Base-by-base conservation (phyloP, 768 basidiomycete genomes). In the Glaciozyma antarctica region DNA sequence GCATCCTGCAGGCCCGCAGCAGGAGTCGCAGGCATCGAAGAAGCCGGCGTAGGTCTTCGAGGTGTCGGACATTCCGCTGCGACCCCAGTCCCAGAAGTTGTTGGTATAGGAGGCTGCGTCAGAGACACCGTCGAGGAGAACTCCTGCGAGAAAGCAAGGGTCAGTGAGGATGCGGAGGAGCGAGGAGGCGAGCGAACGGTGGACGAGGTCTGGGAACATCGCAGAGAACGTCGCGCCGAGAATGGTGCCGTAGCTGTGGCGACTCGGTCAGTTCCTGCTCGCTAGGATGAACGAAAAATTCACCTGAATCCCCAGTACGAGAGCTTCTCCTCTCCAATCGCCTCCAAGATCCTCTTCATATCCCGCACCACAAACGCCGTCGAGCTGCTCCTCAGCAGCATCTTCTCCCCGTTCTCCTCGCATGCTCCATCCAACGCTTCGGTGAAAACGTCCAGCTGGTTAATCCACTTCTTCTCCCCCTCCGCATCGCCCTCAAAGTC, bases 221-320 rank as follows among this genome's bases (percentile, higher is more conserved):
- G 70, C 70, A 0, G 61, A 41, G 56, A 74, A 74, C 0, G 67
- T 69, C 7, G 67, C 62, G 61, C 72, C 73, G 9, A 74, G 58
- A n/a, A 68, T 63, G 3, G 73, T 74, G 7, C 72, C 72, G 52
- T 72, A 70, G 45, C 66, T 68, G 60, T 7, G 21, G 13, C 15
- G 16, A 43, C 10, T 22, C 19, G 32, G 17, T 51, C 22, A 43
- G 38, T 15, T 26, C 4, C 15, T 21, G 24, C 8, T n/a, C 22
- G 6, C 13, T 5, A 41, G 7, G 24, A 15, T 41, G 53, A 26
- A 38, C 12, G 21, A 32, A 13, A 15, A n/a, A 34, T 61, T 15
- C 45, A 71, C 54, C 56, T 63, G 66, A 72, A 69, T 2, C 73
- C 72, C 72, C 68, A 73, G 49, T 74, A 74, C 26, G 62, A 58